Conservation (phyloP, 352 stramenopile genomes). For the Phytopythium montanum region DNA sequence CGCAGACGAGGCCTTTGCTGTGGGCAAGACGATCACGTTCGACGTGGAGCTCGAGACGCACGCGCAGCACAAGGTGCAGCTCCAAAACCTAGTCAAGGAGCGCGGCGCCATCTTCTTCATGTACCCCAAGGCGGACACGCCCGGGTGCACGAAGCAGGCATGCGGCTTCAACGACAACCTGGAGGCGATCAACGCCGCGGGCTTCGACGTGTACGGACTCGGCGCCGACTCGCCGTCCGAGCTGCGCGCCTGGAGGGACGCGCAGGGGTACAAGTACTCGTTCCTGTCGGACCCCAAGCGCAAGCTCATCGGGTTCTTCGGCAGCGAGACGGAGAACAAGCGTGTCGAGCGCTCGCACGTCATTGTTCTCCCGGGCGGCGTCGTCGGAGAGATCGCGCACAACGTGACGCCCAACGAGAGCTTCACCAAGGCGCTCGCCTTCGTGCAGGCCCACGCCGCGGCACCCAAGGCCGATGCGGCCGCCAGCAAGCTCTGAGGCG, state of each 20-base stretch:
- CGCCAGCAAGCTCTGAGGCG: constrained; percentile 28
- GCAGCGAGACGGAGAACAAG: constrained; percentile 54
- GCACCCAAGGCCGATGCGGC: constrained; percentile 3
- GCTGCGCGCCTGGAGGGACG: constrained; percentile 73
- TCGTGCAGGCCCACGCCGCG: constrained; percentile 37
- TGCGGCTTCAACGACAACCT: constrained; percentile 86
- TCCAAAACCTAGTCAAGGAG: constrained; percentile 73
- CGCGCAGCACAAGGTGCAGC: constrained; percentile 42
- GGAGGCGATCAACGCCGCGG: constrained; percentile 62
- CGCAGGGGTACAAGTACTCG: constrained; percentile 76
- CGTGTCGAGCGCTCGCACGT: constrained; percentile 81
- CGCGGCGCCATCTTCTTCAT: constrained; percentile 86
- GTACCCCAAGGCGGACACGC: constrained; percentile 85
- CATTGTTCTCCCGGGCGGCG: constrained; percentile 73
- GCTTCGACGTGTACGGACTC: constrained; percentile 82
- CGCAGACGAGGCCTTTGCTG: constrained; percentile 23
- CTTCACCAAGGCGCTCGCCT: constrained; percentile 73
- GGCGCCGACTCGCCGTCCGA: constrained; percentile 63
- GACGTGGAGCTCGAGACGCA: constrained; percentile 71
- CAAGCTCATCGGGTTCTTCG: constrained; percentile 73
- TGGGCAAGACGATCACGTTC: constrained; percentile 47
- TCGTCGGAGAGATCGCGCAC: constrained; percentile 65
- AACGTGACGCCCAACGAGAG: constrained; percentile 79
- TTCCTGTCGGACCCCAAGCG: constrained; percentile 82
- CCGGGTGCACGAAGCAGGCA: constrained; percentile 79